Conservation (phyloP, 108 stramenopile genomes). For the Nitzschia inconspicua region DNA sequence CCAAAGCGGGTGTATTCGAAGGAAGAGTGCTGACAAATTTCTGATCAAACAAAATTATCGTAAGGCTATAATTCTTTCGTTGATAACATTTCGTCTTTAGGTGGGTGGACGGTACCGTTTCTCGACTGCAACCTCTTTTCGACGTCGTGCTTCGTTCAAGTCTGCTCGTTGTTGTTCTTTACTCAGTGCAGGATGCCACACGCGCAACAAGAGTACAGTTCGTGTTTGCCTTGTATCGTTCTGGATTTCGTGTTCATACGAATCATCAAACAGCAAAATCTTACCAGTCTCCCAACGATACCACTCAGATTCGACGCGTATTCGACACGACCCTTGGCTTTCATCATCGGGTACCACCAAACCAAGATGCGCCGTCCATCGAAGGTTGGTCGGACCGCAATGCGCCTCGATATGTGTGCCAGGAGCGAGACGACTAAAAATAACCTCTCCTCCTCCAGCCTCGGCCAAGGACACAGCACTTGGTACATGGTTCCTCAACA, state of each 20-base stretch:
- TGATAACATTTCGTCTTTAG: background rate
- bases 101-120: conserved; percentile 29
- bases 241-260: conserved; percentile 77
- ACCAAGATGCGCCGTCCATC: conserved; percentile 79
- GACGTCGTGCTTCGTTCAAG: conserved; percentile 16
- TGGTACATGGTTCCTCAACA: conserved; percentile 42
- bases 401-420: conserved; percentile 56
- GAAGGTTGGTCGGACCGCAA: conserved; percentile 70
- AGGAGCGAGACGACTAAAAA: conserved; percentile 71
- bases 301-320: conserved; percentile 68
- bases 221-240: conserved; percentile 59
- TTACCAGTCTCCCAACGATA: conserved; percentile 61
- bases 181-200: conserved; percentile 72
- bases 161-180: conserved; percentile 4
- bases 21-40: conserved; percentile 89
- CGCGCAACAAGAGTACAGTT: conserved; percentile 61
- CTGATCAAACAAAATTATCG: conserved; percentile 29
- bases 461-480: conserved; percentile 65
- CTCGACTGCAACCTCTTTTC: conserved; percentile 24
- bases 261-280: conserved; percentile 80
- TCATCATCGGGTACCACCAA: conserved; percentile 52
- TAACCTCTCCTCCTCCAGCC: conserved; percentile 72
- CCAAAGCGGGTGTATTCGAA: conserved; percentile 86
- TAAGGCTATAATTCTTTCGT: background rate
- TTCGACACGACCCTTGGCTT: conserved; percentile 23